These are phyloP conservation scores for Pseudogymnoascus pannorum DNA, from an alignment of 2,329 filamentous ascomycete species.

Conservation along the genomic window DNA sequence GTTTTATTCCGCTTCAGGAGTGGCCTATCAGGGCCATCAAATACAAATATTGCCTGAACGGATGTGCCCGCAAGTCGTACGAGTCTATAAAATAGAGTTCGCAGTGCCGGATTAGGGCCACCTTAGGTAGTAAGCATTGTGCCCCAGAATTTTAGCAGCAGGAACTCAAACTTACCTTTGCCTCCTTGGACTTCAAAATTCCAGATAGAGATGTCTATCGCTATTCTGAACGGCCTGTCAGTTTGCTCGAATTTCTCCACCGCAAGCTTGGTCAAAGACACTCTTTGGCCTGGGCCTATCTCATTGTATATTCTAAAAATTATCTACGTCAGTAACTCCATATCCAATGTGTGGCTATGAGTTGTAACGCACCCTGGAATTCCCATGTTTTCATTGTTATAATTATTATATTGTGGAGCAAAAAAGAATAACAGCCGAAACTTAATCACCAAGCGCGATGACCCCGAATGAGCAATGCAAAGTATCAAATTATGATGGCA, in stretches of 20 bases:
- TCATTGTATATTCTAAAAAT: slow-evolving; percentile 73
- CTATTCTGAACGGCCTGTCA: slow-evolving; percentile 70
- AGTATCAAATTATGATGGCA: neutral
- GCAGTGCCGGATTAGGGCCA: slow-evolving; percentile 80
- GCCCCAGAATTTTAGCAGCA: neutral
- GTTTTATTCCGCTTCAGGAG: slow-evolving; percentile 83
- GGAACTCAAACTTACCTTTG: slow-evolving; percentile 43
- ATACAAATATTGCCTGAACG: slow-evolving; percentile 85
- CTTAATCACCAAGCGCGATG: neutral
- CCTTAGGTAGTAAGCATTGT: slow-evolving; percentile 38
- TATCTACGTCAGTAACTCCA: slow-evolving; percentile 15
- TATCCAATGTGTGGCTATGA: neutral
- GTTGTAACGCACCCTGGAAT: slow-evolving; percentile 50
- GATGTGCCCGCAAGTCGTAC: slow-evolving; percentile 67
- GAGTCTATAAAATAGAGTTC: slow-evolving; percentile 89
- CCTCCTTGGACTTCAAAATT: slow-evolving; percentile 87
- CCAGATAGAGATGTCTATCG: slow-evolving; percentile 96
- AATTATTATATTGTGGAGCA: neutral
- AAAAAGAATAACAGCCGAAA: neutral
- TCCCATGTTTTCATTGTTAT: slow-evolving; percentile 42
- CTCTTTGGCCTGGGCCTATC: slow-evolving; percentile 70
- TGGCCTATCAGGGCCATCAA: slow-evolving; percentile 80
- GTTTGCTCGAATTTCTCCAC: slow-evolving; percentile 66
- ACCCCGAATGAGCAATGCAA: neutral
- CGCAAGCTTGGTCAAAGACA: slow-evolving; percentile 77